Base-by-base conservation (phyloP, 2,329 filamentous ascomycete genomes). In the Cyphellophora attinorum region DNA sequence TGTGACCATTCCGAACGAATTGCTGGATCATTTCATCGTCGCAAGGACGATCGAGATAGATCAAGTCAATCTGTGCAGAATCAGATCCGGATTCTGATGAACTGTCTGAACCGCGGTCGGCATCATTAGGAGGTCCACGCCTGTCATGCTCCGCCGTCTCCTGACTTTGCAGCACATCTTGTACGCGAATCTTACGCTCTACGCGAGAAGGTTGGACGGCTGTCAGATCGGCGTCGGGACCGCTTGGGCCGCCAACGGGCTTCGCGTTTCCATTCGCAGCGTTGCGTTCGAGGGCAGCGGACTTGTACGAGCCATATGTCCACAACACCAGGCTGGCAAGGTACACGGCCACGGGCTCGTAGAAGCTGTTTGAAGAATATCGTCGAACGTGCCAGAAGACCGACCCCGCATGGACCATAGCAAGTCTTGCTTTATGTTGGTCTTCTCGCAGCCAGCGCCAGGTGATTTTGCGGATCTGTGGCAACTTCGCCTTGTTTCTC, bases 21-120 rank as follows among this genome's bases (percentile, higher is more conserved):
- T 66, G 51, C 44, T 76, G 72, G 2, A 74, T 70, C 31, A 75
- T 58, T 44, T 75, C 71, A 47, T 76, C 72, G 41, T 75, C 70
- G 2, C 64, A 64, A 0, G 72, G 72, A 6, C 70, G 58, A 37
- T 76, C 72, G 0, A 76, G 54, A 12, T 30, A 11, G 28, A 30
- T 30, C n/a, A 30, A 30, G 11, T 30, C 28, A n/a, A 14, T 11
- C 28, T 30, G 28, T 5, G 12, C 28, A 27, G 23, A 27, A 3
- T n/a, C 14, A 13, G 23, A 31, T 10, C 46, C 41, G 25, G 33
- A 27, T 13, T 29, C 10, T 18, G 13, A 29, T 21, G 12, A 11
- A 35, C n/a, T 14, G 16, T 13, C 27, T 38, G 29, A 15, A 18
- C 18, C 21, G 15, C 29, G 29, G 4, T 27, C 31, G 19, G 17